Evolutionary conservation across 2,329 filamentous ascomycete genomes (phyloP), one percentile per base, ranked within the genome.

Genomic region (Tolypocladium album): DNA sequence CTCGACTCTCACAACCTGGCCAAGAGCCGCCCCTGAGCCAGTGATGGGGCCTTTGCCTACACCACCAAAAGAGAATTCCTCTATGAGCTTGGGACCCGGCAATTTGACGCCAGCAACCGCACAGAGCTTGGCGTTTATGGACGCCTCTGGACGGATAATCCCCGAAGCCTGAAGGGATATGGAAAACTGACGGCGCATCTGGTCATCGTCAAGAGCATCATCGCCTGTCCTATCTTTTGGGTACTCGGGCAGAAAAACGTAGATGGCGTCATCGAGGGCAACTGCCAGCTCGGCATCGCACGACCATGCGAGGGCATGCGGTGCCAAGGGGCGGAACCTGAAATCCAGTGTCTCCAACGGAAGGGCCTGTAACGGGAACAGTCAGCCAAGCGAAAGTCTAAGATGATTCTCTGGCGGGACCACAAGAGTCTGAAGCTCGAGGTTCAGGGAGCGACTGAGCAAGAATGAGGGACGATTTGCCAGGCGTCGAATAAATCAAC

Each of bases 211-310:
- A 20, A 65, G 64, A n/a, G 64, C 65, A 13, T 71, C 67, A 12
- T 68, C 67, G 24, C 66, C 65, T 17, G 68, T 60, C 40, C 61
- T 61, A 22, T 53, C 61, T 55, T 65, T 67, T 2, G 69, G 63
- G 53, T 71, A 82, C 52, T 81, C 76, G 5, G 81, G 81, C 7
- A 82, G 67, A 61, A 77, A 82, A 55, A 83, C 69, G 64, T 79
- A 74, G 38, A 84, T 72, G 50, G 78, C 79, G 67, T 85, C 82
- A 62, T 83, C 80, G n/a, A 80, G 79, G 2, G 77, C 79, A 39
- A 84, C 75, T 40, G 82, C 82, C 6, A 85, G 73, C 65, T 84
- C 82, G 31, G 78, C 80, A 58, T 85, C 82, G 62, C 78, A 79
- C 27, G 82, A 85, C 79, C 82, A 85, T 42, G 78, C 67, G 11